Evolutionary conservation across 805 yeast species (phyloP).

Genomic region (Myxozyma geophila): DNA sequence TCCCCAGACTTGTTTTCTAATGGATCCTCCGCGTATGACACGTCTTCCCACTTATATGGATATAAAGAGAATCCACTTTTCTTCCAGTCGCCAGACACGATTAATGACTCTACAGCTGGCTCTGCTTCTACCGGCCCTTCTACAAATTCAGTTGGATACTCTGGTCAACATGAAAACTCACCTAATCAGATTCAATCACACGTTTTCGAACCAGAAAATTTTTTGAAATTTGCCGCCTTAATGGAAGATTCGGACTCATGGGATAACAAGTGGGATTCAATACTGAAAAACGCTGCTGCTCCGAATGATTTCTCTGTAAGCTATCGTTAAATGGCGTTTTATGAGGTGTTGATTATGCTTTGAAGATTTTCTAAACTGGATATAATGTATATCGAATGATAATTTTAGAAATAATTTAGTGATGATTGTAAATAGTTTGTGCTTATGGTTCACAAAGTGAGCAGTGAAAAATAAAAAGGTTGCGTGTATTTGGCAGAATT

Average conservation of each 20-base stretch:
- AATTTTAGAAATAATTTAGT: background rate
- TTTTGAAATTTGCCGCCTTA: constrained; percentile 16
- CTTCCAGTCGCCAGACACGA: background rate
- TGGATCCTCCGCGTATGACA: background rate
- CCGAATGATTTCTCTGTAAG: background rate
- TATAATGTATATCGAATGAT: background rate
- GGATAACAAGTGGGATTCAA: constrained; percentile 27
- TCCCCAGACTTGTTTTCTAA: too few relatives aligned
- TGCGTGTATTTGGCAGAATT: background rate
- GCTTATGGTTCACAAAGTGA: too few relatives aligned
- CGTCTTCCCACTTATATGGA: background rate
- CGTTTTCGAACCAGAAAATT: background rate
- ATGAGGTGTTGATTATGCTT: background rate
- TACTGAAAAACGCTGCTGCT: constrained; percentile 1
- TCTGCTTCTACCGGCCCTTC: background rate
- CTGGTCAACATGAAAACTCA: background rate
- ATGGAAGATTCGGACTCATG: constrained; percentile 24
- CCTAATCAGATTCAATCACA: background rate
- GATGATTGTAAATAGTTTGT: too few relatives aligned
- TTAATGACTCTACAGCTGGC: background rate
- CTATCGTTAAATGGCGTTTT: background rate
- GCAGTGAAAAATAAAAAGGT: background rate
- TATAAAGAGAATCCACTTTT: background rate
- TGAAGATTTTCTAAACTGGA: background rate
- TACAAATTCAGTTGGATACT: background rate